phyloP scores from a whole-genome alignment of 2,329 filamentous ascomycete species.

The Fusarium multiceps region DNA sequence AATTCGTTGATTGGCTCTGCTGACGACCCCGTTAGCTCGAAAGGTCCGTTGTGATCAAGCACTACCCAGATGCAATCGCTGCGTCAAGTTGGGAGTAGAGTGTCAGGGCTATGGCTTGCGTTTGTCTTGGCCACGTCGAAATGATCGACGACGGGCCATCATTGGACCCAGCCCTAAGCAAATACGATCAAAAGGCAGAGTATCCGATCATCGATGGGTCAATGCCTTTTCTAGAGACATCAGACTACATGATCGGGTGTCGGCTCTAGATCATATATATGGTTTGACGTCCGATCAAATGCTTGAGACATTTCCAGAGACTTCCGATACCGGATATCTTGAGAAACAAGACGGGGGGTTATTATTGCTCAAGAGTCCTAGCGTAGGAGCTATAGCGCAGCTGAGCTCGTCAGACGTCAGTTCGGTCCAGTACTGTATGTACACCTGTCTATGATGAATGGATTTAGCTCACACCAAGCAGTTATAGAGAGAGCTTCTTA shows the following conservation, averaged over 20 bases:
- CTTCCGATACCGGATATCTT: fast-evolving
- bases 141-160: constrained; percentile 18
- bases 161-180: constrained; percentile 15
- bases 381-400: background rate
- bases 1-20: background rate
- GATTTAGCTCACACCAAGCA: background rate
- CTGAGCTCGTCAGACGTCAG: constrained; percentile 36
- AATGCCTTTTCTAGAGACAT: constrained; percentile 26
- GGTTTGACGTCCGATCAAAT: background rate
- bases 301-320: fast-evolving
- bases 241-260: constrained; percentile 16
- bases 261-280: background rate
- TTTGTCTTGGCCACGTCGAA: constrained; percentile 29
- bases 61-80: constrained; percentile 21
- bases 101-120: constrained; percentile 34
- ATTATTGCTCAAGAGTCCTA: background rate
- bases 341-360: background rate
- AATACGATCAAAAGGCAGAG: no score
- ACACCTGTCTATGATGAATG: fast-evolving
- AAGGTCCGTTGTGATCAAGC: constrained; percentile 38
- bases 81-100: background rate
- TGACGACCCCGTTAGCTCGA: constrained; percentile 18
- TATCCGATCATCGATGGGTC: constrained; percentile 1
- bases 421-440: constrained; percentile 39
- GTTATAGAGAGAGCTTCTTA: constrained; percentile 30